These are phyloP conservation scores for Phytophthora cactorum DNA, from an alignment of 352 stramenopile species.

Conservation along the genomic window DNA sequence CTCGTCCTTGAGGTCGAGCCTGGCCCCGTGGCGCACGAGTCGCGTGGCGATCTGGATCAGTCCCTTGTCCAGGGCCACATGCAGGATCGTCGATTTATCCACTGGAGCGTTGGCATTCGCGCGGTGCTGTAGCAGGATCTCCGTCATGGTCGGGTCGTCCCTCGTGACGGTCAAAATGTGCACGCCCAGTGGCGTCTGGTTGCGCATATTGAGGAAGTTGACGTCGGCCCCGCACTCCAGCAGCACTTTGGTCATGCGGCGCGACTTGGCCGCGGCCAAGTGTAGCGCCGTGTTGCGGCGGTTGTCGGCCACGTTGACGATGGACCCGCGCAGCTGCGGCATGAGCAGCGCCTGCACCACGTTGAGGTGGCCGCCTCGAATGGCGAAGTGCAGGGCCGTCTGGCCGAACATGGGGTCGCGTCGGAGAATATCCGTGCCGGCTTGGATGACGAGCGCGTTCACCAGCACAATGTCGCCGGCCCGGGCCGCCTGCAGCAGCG, in stretches of 20 bases:
- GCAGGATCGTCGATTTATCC: constrained; percentile 68
- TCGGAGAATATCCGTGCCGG: constrained; percentile 70
- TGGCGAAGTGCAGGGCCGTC: constrained; percentile 74
- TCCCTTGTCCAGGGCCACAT: constrained; percentile 65
- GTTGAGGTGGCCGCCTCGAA: constrained; percentile 66
- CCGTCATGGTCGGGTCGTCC: constrained; percentile 66
- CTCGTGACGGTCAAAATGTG: constrained; percentile 64
- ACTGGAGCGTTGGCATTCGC: constrained; percentile 64
- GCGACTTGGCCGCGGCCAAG: constrained; percentile 65
- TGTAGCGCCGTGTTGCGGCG: constrained; percentile 69
- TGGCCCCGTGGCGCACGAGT: constrained; percentile 59
- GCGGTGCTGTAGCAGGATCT: constrained; percentile 62
- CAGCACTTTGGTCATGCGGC: constrained; percentile 67
- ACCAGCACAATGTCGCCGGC: constrained; percentile 69
- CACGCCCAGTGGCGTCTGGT: constrained; percentile 70
- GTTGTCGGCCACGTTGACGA: constrained; percentile 77
- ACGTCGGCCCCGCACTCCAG: constrained; percentile 62
- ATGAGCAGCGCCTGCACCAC: constrained; percentile 74
- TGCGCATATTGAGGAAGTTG: constrained; percentile 74
- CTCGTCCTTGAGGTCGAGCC: constrained; percentile 66
- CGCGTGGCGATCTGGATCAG: constrained; percentile 57
- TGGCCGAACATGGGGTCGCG: constrained; percentile 56
- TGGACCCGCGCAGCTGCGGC: constrained; percentile 64
- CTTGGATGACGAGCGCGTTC: constrained; percentile 75
- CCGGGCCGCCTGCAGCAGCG: constrained; percentile 66